Evolutionary conservation across 345 rosid species (phyloP).

Genomic region (Theobroma cacao): DNA sequence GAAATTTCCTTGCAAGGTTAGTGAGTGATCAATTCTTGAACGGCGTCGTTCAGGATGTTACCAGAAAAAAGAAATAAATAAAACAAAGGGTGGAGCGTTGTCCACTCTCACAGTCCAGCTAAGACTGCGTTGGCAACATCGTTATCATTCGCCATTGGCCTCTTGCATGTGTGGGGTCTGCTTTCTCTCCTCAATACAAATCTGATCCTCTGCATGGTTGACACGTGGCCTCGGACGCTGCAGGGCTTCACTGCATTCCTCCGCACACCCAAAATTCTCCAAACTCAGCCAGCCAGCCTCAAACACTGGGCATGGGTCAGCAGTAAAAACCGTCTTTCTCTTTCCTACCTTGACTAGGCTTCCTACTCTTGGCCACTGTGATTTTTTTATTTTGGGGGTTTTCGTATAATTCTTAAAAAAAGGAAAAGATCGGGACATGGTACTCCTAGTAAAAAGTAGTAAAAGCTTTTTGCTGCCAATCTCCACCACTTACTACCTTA

Average conservation of each 20-base stretch:
- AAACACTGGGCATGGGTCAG: no score
- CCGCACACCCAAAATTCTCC: not conserved
- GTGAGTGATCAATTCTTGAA: no score
- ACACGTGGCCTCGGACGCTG: not conserved
- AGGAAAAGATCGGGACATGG: no score
- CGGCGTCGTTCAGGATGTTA: no score
- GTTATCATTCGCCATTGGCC: constrained; percentile 28
- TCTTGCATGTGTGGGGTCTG: constrained; percentile 18
- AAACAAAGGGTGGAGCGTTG: not conserved
- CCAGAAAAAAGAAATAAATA: not conserved
- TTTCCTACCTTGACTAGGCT: not conserved
- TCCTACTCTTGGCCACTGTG: no score
- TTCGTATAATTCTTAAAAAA: no score
- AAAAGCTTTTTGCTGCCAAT: not conserved
- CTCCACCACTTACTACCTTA: not conserved
- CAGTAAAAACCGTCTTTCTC: not conserved
- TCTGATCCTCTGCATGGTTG: no score
- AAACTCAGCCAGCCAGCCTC: not conserved
- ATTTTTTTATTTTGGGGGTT: no score
- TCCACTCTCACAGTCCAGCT: constrained; percentile 23
- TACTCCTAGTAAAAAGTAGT: not conserved
- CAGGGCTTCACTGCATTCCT: not conserved
- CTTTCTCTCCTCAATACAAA: not conserved
- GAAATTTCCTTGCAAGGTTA: not conserved
- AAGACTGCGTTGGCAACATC: constrained; percentile 35